Base-by-base conservation (phyloP, 164 flowering plant genomes). In the Tetracentron sinense region DNA sequence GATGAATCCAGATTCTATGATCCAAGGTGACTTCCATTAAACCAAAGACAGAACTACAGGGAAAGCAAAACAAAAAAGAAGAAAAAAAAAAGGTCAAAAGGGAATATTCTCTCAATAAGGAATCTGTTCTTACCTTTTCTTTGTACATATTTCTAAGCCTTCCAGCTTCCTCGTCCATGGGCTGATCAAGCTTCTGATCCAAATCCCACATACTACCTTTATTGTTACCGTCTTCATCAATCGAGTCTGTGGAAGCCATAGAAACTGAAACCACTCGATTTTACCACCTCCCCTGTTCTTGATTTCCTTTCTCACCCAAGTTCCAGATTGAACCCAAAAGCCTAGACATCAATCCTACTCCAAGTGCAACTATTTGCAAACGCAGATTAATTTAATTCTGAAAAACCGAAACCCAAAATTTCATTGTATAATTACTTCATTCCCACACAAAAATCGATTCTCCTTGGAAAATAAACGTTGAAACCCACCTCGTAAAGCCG, bases 141-240 rank as follows among this genome's bases (percentile, higher is more conserved):
- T 82, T 81, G 72, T 83, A 83, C 85, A 82, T 84, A 63, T 76
- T 81, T 69, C 63, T 78, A 23, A 94, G 87, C 76, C 78, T 85
- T 19, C 90, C 93, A 75, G 99, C 99, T 69, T 94, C 99, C 55
- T 91, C 97, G 59, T 94, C 99, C 99, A 91, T 94, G 64, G 97
- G 90, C 76, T 88, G 99, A 79, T 94, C 99, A 80, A 94, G 85
- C 72, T 82, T 89, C 80, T 94, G 92, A 63, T 91, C 95, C 82
- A 94, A 83, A 49, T 26, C 99, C 99, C 99, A 94, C 97, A 94
- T 89, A 59, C 83, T 79, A 11, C 99, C 95, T 63, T 62, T 81
- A 38, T 38, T 61, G 2, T 79, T 65, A 23, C 42, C 57, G 6
- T 69, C 86, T 51, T 77, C 87, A 57, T 77, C 80, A 54, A 61